A percentile compares a stretch with the other conserved stretches of the same genome.
phyloP scores from a whole-genome alignment of 2,329 filamentous ascomycete genomes.

The Cladosporium velox region DNA sequence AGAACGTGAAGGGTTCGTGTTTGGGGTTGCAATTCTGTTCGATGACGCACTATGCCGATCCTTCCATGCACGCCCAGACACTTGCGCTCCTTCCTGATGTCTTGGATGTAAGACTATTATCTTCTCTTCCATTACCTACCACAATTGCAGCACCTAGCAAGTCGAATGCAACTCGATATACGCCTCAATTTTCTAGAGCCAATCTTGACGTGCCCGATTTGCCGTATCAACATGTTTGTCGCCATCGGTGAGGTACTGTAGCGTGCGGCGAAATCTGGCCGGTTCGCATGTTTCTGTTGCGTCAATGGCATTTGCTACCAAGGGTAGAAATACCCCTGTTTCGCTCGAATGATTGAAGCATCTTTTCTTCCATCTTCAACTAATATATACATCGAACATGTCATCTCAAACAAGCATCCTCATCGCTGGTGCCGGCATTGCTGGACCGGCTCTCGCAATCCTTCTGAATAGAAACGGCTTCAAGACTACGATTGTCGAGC shows the following conservation, averaged over 20 bases:
- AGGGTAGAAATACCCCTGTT: background rate
- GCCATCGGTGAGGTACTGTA: background rate
- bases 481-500: conserved; percentile 37
- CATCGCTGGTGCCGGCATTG: conserved; percentile 35
- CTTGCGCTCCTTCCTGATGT: background rate
- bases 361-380: background rate
- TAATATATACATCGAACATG: conserved; percentile 10
- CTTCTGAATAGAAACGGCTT: conserved; percentile 25
- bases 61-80: background rate
- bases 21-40: background rate
- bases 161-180: background rate
- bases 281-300: background rate
- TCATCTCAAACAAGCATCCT: conserved; percentile 28
- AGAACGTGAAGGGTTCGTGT: background rate
- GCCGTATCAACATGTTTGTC: background rate
- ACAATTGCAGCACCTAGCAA: background rate
- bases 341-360: background rate
- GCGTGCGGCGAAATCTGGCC: conserved; percentile 8
- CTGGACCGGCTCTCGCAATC: conserved; percentile 34
- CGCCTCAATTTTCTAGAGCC: background rate
- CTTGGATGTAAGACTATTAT: background rate
- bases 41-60: background rate
- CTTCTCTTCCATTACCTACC: background rate
- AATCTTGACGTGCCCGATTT: background rate
- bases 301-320: background rate